Evolutionary conservation across 1,284 basidiomycete species (phyloP).

Genomic region (Sparassis latifolia): DNA sequence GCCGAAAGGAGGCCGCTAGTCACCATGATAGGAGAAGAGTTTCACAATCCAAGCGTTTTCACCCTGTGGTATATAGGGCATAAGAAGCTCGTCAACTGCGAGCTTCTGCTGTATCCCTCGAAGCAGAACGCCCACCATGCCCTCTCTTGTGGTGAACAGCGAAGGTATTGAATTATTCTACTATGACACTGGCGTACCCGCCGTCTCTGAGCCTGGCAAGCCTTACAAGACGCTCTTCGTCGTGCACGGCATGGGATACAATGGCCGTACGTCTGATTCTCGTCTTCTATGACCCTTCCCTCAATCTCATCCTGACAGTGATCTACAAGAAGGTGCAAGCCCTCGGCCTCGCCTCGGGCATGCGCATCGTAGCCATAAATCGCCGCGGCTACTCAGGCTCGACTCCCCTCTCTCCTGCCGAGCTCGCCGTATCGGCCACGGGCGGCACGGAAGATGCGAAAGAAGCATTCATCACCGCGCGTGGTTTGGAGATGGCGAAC

Average conservation of each 20-base stretch:
- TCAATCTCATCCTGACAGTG: neutral
- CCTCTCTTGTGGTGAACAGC: neutral
- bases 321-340: neutral
- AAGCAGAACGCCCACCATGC: neutral
- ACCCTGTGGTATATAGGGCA: too few relatives aligned
- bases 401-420: neutral
- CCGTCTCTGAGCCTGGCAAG: neutral
- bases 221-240: slow-evolving; percentile 3
- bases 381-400: slow-evolving; percentile 7
- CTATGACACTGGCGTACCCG: slow-evolving; percentile 2
- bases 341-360: neutral
- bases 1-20: too few relatives aligned
- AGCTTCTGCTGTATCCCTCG: neutral
- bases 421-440: neutral
- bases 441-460: neutral
- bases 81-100: too few relatives aligned
- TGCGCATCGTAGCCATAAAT: slow-evolving; percentile 6
- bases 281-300: neutral
- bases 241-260: slow-evolving; percentile 3
- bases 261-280: neutral
- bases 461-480: neutral
- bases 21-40: too few relatives aligned
- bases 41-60: too few relatives aligned
- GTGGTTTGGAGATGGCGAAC: slow-evolving; percentile 3
- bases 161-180: neutral